Evolutionary conservation across 352 stramenopile genomes (phyloP), one percentile per base, ranked within the genome.

Genomic region (Elongisporangium anandrum): DNA sequence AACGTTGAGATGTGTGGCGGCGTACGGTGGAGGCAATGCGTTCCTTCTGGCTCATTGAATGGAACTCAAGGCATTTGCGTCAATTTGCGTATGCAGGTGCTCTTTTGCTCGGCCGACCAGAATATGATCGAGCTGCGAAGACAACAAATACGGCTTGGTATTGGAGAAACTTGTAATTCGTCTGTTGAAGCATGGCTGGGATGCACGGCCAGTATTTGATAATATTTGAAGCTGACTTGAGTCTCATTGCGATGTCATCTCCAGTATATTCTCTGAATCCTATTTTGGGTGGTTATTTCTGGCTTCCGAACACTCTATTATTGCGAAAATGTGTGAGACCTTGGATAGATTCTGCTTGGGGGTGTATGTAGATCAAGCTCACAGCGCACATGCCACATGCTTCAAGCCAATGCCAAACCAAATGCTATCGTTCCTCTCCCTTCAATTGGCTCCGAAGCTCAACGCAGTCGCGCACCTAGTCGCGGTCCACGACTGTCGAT

Each of bases 81-180:
- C 24, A 72, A 71, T 45, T 70, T 61, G n/a, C 61, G 60, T 0
- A 65, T 81, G 51, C 67, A 81, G 19, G 64, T 71, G 8, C 50
- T 81, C 8, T 53, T 61, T n/a, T 81, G 70, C 56, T 69, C 72
- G 45, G 51, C 61, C 1, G 69, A 76, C 24, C 56, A 49, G 0
- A 60, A 59, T 19, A 74, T 68, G 52, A 70, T 73, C 13, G 34
- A 51, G 22, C 57, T 76, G 23, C 67, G 72, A 3, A 56, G 48
- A 10, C 54, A 62, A 7, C 59, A 65, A 24, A 73, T 73, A 3
- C 59, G 63, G 8, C 52, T 56, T 20, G 65, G 59, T 24, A 57
- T 63, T n/a, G 70, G 67, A 1, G 29, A 22, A 8, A 8, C 26
- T 13, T 76, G 71, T 26, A 61, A 74, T 23, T 34, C 50, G 0